Evolutionary conservation across 2,329 filamentous ascomycete species (phyloP).

Genomic region (Ophiosphaerella narmari): DNA sequence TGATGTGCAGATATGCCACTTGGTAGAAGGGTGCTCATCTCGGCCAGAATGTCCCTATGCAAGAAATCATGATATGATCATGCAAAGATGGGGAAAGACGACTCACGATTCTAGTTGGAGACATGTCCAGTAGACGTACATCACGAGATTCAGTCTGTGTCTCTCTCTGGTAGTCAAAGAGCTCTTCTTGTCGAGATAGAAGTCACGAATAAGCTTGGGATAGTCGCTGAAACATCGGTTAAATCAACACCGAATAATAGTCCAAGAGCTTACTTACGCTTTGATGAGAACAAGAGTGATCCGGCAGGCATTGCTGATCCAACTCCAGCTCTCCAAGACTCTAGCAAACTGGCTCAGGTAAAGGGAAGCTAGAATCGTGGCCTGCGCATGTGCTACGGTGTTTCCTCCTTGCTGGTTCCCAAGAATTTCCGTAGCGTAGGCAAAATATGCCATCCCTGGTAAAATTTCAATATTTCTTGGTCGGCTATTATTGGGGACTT

Average conservation of each 20-base stretch:
- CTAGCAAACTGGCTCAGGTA: conserved; percentile 88
- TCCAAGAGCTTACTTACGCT: conserved; percentile 35
- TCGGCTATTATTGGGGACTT: too few species aligned
- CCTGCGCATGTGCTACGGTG: conserved; percentile 82
- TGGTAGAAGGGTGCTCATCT: conserved; percentile 67
- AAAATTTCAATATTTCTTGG: conserved; percentile 78
- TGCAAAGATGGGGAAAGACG: too few species aligned
- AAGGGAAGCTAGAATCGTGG: conserved; percentile 79
- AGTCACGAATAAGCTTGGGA: too few species aligned
- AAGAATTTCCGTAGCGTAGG: conserved; percentile 82
- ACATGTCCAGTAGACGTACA: conserved; percentile 87
- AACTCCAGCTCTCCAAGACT: conserved; percentile 81
- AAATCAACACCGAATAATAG: too few species aligned
- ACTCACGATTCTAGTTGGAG: conserved; percentile 79
- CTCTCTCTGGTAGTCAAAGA: conserved; percentile 24
- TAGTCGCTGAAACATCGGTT: too few species aligned
- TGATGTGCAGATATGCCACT: conserved; percentile 65
- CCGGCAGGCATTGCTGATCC: conserved; percentile 66
- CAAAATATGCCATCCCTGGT: conserved; percentile 88
- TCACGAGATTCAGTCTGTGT: conserved; percentile 48
- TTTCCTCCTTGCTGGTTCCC: conserved; percentile 79
- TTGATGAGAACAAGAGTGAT: conserved; percentile 74
- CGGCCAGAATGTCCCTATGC: conserved; percentile 76
- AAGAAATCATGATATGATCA: too few species aligned
- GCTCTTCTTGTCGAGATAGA: too few species aligned